Base-by-base conservation (phyloP, 2,329 filamentous ascomycete genomes). In the Camillea tinctor region DNA sequence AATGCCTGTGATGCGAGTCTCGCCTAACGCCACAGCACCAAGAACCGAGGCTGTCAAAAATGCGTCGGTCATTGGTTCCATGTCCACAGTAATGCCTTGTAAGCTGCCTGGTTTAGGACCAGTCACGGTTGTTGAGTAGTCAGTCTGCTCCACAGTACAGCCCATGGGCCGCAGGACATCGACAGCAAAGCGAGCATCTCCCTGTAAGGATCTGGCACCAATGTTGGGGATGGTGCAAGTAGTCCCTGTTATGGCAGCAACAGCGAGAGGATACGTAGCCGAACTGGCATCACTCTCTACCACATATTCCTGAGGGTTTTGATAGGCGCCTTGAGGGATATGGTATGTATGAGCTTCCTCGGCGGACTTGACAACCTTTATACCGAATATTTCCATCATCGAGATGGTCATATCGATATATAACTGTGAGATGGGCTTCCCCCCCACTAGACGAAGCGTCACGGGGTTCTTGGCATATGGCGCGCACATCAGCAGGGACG, bases 21-120 rank as follows among this genome's bases (percentile, higher is more conserved):
- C 88, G 1, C 91, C 92, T 15, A 84, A 87, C 9, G 94, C 93
- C 50, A 97, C 92, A 40, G 95, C 95, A 23, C 93, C 95, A 52
- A 99, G 83, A 4, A 97, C 93, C 1, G 93, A 96, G 19, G 95
- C 95, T 4, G 93, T 97, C 56, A 99, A 82, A 81, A 99, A 99
- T 54, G 95, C 95, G 76, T 99, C 95, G 0, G 95, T 99, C 95
- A 99, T 99, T 1, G 94, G 91, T 75, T 98, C 95, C 95, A 99
- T 99, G 71, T 99, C 93, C 24, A 99, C 88, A 19, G 87, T 79
- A 13, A 99, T 79, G 0, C 91, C 89, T 68, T 88, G 88, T 48
- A 99, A 79, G 17, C 83, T 77, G 11, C 95, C 94, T 58, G 82
- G 76, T 2, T 84, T 77, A n/a, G 95, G 95, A 1, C 95, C 95